Evolutionary conservation across 768 basidiomycete species (phyloP).

Genomic region (Tylopilus subfusipes): DNA sequence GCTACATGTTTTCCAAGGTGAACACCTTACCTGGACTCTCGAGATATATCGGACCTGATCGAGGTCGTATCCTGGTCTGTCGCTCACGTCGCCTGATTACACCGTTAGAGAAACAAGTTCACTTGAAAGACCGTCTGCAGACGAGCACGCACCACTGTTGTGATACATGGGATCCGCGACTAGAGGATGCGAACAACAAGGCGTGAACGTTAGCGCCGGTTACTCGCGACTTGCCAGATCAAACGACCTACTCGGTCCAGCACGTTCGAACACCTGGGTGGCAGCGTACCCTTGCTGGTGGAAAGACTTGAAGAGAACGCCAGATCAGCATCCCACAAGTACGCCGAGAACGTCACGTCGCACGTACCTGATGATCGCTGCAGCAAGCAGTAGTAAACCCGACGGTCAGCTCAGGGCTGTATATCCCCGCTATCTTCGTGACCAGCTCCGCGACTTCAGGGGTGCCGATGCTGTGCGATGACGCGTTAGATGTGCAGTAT

Average conservation of each 20-base stretch:
- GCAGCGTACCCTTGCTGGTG: conserved; percentile 80
- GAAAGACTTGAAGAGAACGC: conserved; percentile 53
- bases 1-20: neutral
- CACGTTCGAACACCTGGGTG: conserved; percentile 85
- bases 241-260: conserved; percentile 54
- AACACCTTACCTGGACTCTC: conserved; percentile 69
- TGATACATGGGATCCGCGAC: conserved; percentile 91
- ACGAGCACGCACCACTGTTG: conserved; percentile 55
- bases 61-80: conserved; percentile 79
- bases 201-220: neutral
- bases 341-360: neutral
- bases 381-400: conserved; percentile 79
- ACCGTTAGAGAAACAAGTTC: neutral
- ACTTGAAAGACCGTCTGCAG: neutral
- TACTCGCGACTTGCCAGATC: neutral
- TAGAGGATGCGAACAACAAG: conserved; percentile 19
- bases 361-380: conserved; percentile 78
- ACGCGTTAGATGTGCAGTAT: neutral
- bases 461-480: conserved; percentile 62
- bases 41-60: conserved; percentile 79
- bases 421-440: conserved; percentile 69
- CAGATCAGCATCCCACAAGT: neutral
- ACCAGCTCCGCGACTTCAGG: conserved; percentile 74
- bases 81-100: conserved; percentile 67
- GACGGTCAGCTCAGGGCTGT: conserved; percentile 74